Evolutionary conservation across 352 stramenopile genomes (phyloP).

Genomic region (Achlya hypogyna): DNA sequence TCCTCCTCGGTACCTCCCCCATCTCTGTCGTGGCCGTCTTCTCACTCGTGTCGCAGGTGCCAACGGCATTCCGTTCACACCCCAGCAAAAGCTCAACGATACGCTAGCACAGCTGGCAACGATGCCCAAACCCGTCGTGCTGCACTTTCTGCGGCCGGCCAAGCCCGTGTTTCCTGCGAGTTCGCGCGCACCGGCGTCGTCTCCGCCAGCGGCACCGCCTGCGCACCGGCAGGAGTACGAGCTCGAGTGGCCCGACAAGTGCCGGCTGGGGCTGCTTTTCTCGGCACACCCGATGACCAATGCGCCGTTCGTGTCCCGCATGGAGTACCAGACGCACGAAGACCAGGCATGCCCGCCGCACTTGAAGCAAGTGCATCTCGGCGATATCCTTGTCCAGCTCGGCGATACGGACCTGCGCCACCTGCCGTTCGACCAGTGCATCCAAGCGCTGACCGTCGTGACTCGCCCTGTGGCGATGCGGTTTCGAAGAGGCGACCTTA

Average conservation of each 20-base stretch:
- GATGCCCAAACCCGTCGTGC: conserved; percentile 54
- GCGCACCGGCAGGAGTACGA: conserved; percentile 48
- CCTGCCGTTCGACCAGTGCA: conserved; percentile 76
- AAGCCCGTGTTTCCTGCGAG: conserved; percentile 29
- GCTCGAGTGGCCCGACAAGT: conserved; percentile 75
- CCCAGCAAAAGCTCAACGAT: conserved; percentile 71
- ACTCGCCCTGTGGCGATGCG: conserved; percentile 75
- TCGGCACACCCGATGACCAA: conserved; percentile 26
- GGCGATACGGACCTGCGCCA: conserved; percentile 65
- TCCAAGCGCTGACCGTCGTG: conserved; percentile 69
- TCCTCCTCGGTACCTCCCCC: conserved; percentile 35
- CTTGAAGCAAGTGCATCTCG: conserved; percentile 59
- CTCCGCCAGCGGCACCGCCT: neutral
- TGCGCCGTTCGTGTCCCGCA: conserved; percentile 15
- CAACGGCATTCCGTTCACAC: conserved; percentile 63
- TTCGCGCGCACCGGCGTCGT: conserved; percentile 22
- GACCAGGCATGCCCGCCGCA: neutral
- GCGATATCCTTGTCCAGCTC: conserved; percentile 71
- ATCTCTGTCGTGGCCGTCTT: neutral
- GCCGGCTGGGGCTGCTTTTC: conserved; percentile 77
- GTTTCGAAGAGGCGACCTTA: conserved; percentile 30
- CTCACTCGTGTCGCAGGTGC: conserved; percentile 18
- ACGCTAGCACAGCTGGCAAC: conserved; percentile 62
- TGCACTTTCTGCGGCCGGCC: conserved; percentile 47
- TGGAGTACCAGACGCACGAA: neutral